Evolutionary conservation across 345 rosid genomes (phyloP).

Genomic region (Kandelia obovata): DNA sequence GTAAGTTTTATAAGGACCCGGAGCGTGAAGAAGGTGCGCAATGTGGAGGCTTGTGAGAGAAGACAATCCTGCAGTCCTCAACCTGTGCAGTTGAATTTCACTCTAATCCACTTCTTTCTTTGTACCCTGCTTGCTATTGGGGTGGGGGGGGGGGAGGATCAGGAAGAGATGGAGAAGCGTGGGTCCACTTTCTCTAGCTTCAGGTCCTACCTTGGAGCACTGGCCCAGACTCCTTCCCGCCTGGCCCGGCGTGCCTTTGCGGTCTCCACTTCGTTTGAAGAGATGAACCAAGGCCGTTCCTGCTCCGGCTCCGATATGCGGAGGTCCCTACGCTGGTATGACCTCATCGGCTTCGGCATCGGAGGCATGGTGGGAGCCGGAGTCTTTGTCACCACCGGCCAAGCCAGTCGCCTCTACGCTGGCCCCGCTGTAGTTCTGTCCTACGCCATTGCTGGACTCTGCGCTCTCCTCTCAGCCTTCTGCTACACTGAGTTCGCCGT

Average conservation of each 20-base stretch:
- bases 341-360: conserved; percentile 78
- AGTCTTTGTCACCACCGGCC: conserved; percentile 77
- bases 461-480: conserved; percentile 92
- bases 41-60: no score
- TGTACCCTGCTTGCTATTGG: neutral
- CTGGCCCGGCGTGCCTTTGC: conserved; percentile 62
- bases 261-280: conserved; percentile 66
- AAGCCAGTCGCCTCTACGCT: conserved; percentile 51
- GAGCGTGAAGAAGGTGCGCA: no score
- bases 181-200: conserved; percentile 55
- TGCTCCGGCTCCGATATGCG: conserved; percentile 68
- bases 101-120: neutral
- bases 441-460: conserved; percentile 92
- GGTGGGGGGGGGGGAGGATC: no score
- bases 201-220: conserved; percentile 56
- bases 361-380: conserved; percentile 99
- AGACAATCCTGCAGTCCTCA: no score
- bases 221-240: conserved; percentile 64
- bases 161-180: conserved; percentile 12
- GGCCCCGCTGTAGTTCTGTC: conserved; percentile 83
- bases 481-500: conserved; percentile 99
- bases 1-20: no score
- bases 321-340: conserved; percentile 72
- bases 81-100: no score
- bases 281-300: conserved; percentile 54